A percentile compares a stretch with the other conserved stretches of the same genome.
Conservation (phyloP, 106 monocot species). For the Posidonia australis region DNA sequence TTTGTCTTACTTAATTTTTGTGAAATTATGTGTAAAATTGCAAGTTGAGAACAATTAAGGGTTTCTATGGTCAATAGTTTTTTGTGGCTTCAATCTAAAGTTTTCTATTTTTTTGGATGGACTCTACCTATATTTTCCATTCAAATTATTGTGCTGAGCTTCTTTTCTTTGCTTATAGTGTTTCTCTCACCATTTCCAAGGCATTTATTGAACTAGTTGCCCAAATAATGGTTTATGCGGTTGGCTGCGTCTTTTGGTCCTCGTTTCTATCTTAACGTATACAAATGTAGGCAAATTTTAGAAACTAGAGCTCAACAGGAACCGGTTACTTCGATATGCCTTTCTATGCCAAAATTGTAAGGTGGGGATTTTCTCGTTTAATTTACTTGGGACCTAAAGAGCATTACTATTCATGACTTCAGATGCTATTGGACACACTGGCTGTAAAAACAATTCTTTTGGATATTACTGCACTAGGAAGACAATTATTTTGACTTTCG, state of each 20-base stretch:
- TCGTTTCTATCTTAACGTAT: constrained; percentile 93
- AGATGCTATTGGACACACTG: constrained; percentile 97
- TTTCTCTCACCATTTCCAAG: background rate
- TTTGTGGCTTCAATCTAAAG: too few species aligned
- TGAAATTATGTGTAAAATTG: too few species aligned
- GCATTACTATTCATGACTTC: constrained; percentile 1
- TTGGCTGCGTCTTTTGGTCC: constrained; percentile 96
- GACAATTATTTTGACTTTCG: constrained; percentile 39
- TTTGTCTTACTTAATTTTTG: too few species aligned
- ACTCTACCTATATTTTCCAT: too few species aligned
- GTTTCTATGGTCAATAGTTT: too few species aligned
- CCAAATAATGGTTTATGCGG: constrained; percentile 28
- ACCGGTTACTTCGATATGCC: background rate
- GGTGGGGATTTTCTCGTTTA: background rate
- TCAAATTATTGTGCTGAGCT: background rate
- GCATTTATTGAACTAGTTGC: background rate
- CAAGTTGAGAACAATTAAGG: too few species aligned
- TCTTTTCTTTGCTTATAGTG: background rate
- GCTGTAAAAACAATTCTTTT: constrained; percentile 88
- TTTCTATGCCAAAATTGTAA: background rate
- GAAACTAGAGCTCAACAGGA: constrained; percentile 99
- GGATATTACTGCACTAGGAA: constrained; percentile 82
- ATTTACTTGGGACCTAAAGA: background rate
- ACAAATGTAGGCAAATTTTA: constrained; percentile 89
- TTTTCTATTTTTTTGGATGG: too few species aligned